Base-by-base conservation (phyloP, 108 stramenopile genomes). In the Cyclotella atomus region DNA sequence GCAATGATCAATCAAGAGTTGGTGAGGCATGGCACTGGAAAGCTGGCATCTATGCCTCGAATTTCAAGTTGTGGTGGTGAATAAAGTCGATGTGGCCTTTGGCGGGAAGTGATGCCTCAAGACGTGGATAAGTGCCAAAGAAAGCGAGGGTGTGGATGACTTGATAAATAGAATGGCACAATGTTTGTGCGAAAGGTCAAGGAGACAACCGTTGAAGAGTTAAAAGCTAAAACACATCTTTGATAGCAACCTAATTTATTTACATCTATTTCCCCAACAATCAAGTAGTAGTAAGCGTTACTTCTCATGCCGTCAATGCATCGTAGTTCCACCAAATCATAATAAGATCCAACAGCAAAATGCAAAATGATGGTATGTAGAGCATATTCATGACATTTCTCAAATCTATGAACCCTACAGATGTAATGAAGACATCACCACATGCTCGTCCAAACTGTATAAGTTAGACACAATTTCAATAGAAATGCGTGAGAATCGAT, bases 1-100 rank as follows among this genome's bases (percentile, higher is more conserved):
- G 70, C 84, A 19, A 97, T 96, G 91, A 87, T 98, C 59, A 97
- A 97, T 81, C 85, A 74, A 62, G 98, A 98, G 70, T 76, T 98
- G 33, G 55, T 87, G 66, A 88, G 89, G 28, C 97, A 97, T 73
- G 95, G 95, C 44, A 94, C 88, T 9, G 92, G 92, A 33, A 85
- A 91, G 50, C 71, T 98, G 36, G 97, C 93, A 14, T 44, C 71
- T 12, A 97, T 97, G 91, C 96, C 97, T n/a, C n/a, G n/a, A n/a
- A n/a, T n/a, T n/a, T 12, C 98, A 97, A 77, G 91, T 97, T 3
- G 95, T 97, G 23, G 94, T 97, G 7, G 87, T 97, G 38, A 98
- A 98, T 83, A 98, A 98, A 73, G 64, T 95, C n/a, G 98, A 98
- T 82, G 83, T 59, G 12, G 67, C 68, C 21, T 78, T 73, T n/a